Conservation (phyloP, 352 stramenopile species). For the Elongisporangium prolatum region DNA sequence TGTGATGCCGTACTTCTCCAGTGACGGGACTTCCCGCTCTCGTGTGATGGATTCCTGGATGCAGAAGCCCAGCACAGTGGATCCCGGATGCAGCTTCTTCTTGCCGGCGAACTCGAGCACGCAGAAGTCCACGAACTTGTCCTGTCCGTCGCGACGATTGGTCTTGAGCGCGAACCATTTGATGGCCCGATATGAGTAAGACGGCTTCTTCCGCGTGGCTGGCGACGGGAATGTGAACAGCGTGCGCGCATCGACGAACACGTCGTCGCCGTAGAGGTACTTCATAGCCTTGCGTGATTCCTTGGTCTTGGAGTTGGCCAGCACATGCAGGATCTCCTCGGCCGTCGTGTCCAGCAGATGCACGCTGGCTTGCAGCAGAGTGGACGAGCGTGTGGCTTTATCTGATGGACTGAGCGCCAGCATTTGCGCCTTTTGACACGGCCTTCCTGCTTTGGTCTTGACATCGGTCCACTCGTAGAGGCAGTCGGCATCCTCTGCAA, state of each 20-base stretch:
- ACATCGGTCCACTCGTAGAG: constrained; percentile 62
- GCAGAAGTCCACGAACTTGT: constrained; percentile 47
- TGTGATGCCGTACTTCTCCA: constrained; percentile 61
- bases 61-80: constrained; percentile 68
- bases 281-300: constrained; percentile 45
- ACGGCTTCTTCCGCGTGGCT: constrained; percentile 29
- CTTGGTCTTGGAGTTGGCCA: constrained; percentile 51
- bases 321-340: constrained; percentile 55
- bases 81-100: constrained; percentile 26
- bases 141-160: constrained; percentile 3
- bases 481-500: constrained; percentile 70
- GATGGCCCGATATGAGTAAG: constrained; percentile 55
- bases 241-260: constrained; percentile 54
- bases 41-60: constrained; percentile 66
- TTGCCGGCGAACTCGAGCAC: constrained; percentile 77
- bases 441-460: constrained; percentile 18
- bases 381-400: constrained; percentile 30
- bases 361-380: constrained; percentile 55
- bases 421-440: constrained; percentile 50
- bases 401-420: constrained; percentile 45
- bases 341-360: constrained; percentile 53
- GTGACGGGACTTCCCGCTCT: constrained; percentile 56
- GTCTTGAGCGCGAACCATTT: constrained; percentile 50
- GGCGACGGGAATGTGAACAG: constrained; percentile 67
- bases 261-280: constrained; percentile 44